Evolutionary conservation across 1,139 yeast species (phyloP).

Genomic region (Debaryomycetaceae sp.): DNA sequence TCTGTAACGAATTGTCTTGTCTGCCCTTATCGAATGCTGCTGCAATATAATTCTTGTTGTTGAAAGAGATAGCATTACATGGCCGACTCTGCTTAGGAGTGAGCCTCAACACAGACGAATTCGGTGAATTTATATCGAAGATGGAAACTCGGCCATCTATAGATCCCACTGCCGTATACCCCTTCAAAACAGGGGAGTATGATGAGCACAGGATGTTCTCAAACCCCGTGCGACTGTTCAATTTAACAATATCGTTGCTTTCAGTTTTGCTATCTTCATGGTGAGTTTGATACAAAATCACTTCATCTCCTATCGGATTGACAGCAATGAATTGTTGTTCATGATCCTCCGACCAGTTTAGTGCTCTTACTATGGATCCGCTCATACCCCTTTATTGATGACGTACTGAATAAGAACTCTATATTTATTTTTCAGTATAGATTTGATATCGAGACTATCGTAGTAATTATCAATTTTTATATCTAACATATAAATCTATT

Average conservation of each 20-base stretch:
- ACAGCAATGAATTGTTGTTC: conserved; percentile 61
- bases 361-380: conserved; percentile 55
- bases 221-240: conserved; percentile 58
- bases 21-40: conserved; percentile 79
- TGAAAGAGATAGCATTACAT: conserved; percentile 73
- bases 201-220: conserved; percentile 71
- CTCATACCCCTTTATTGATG: conserved; percentile 28
- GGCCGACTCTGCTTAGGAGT: conserved; percentile 69
- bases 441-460: not conserved
- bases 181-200: conserved; percentile 54
- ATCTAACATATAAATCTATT: not conserved
- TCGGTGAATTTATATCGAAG: conserved; percentile 51
- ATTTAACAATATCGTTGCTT: conserved; percentile 40
- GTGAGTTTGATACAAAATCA: conserved; percentile 55
- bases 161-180: conserved; percentile 71
- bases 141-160: conserved; percentile 64
- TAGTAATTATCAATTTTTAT: not conserved
- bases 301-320: conserved; percentile 67
- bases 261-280: conserved; percentile 35
- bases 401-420: not conserved
- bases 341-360: conserved; percentile 55
- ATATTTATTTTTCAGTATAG: not conserved
- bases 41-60: conserved; percentile 61
- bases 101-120: conserved; percentile 42
- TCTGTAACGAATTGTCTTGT: conserved; percentile 71